Evolutionary conservation across 139 green algal species (phyloP).

Genomic region (Trebouxia sp.): DNA sequence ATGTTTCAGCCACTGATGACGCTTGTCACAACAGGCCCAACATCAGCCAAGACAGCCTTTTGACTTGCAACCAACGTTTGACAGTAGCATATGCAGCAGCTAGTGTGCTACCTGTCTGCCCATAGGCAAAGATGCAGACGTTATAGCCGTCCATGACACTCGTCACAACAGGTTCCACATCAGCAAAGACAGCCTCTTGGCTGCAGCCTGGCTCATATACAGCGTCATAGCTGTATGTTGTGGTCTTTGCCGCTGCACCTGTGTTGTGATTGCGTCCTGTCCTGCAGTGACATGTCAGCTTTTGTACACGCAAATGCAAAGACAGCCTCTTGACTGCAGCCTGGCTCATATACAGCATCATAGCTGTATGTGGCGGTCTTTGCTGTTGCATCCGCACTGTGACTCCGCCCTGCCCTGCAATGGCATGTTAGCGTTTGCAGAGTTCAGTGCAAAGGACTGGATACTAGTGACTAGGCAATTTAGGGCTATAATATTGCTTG

Average conservation of each 20-base stretch:
- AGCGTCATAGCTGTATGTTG: conserved; percentile 63
- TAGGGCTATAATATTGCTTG: too few relatives aligned
- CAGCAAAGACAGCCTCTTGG: conserved; percentile 63
- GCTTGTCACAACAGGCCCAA: conserved; percentile 50
- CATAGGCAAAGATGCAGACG: conserved; percentile 35
- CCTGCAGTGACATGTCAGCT: not conserved
- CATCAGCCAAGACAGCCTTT: conserved; percentile 57
- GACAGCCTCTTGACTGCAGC: conserved; percentile 57
- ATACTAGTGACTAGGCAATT: too few relatives aligned
- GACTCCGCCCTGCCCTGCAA: not conserved
- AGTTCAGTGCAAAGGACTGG: too few relatives aligned
- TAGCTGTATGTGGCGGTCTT: conserved; percentile 54
- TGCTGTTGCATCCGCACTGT: not conserved
- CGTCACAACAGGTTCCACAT: conserved; percentile 53
- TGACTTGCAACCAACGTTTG: too few relatives aligned
- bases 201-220: conserved; percentile 53
- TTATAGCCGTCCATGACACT: conserved; percentile 70
- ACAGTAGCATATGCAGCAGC: not conserved
- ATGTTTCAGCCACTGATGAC: conserved; percentile 65
- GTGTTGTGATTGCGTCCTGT: not conserved
- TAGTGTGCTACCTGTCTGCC: conserved; percentile 32
- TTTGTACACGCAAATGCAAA: too few relatives aligned
- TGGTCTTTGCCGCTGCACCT: not conserved
- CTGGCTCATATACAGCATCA: conserved; percentile 58
- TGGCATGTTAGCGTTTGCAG: not conserved